Base-by-base conservation (phyloP, 192 early-diverging fungal species). In the Coemansia aciculifera region DNA sequence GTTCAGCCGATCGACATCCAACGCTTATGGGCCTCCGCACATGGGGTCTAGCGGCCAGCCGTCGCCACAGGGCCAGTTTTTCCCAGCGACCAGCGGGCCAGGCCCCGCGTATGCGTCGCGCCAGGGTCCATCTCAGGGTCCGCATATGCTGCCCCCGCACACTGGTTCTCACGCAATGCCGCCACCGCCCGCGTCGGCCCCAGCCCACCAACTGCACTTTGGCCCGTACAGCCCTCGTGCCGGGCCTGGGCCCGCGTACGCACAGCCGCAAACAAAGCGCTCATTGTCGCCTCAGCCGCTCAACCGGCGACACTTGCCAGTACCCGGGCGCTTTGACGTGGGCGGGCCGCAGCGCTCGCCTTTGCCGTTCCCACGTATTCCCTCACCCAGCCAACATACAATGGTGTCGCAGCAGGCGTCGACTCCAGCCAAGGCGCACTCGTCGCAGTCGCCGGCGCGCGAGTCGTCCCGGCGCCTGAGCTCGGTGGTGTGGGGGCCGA, bases 401-500 rank as follows among this genome's bases (percentile, higher is more conserved):
- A 11, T 31, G 21, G n/a, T 60, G 31, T 46, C 48, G 44, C 59
- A 62, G 60, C 42, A 34, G 62, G 27, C 52, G 15, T 42, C 66
- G 11, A 57, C 68, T 4, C 13, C 71, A 1, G 52, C 62, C 5
- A 49, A 63, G 12, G 52, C 3, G 64, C 63, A 0, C 24, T 66
- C 62, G 7, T 77, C 80, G 62, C 80, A 83, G 68, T 83, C 80
- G 34, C 80, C 80, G 15, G 80, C 66, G 21, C 81, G 81, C 48
- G 81, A 84, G 68, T 78, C 81, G 8, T 79, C 77, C 5, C 67
- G 81, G 44, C 77, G 81, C 29, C 63, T 84, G 51, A 84, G 81
- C 81, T 84, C 81, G 32, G 77, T 84, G 12, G 81, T 84, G 23
- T 84, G 81, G 81, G 77, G 81, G 0, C 77, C 76, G 7, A 79